These are phyloP conservation scores for Multifurca ochricompacta DNA, from an alignment of 768 basidiomycete species.

Conservation along the genomic window DNA sequence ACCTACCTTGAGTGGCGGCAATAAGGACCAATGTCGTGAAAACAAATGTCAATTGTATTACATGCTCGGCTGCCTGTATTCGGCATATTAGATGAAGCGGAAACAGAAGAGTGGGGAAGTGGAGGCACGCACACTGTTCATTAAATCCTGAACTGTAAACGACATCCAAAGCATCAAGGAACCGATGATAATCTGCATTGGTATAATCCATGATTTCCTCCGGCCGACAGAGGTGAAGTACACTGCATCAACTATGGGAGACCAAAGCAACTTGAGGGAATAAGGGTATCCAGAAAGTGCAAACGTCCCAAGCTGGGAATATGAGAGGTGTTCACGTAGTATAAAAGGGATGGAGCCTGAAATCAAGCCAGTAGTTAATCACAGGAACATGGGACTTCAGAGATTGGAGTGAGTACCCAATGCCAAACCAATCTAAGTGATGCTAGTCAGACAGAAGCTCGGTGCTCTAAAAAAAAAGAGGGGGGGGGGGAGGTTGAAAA, in stretches of 20 bases:
- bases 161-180: constrained; percentile 75
- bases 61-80: constrained; percentile 69
- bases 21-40: constrained; percentile 90
- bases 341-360: constrained; percentile 94
- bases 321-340: constrained; percentile 89
- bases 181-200: constrained; percentile 90
- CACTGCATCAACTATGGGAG: constrained; percentile 90
- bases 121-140: constrained; percentile 58
- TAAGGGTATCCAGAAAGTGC: constrained; percentile 91
- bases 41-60: constrained; percentile 67
- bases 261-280: constrained; percentile 95
- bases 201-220: constrained; percentile 97
- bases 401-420: constrained; percentile 44
- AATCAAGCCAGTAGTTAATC: background rate
- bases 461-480: constrained; percentile 17
- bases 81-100: constrained; percentile 9
- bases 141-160: constrained; percentile 60
- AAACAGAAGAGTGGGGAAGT: background rate
- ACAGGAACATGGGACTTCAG: background rate
- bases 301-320: constrained; percentile 94
- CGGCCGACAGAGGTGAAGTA: constrained; percentile 81
- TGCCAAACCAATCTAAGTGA: constrained; percentile 70
- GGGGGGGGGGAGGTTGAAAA: background rate
- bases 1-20: constrained; percentile 90
- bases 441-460: background rate